A percentile compares a stretch with the other conserved stretches of the same genome.
These are phyloP conservation scores for Phytophthora constricta DNA, from an alignment of 352 stramenopile genomes.

Conservation along the genomic window DNA sequence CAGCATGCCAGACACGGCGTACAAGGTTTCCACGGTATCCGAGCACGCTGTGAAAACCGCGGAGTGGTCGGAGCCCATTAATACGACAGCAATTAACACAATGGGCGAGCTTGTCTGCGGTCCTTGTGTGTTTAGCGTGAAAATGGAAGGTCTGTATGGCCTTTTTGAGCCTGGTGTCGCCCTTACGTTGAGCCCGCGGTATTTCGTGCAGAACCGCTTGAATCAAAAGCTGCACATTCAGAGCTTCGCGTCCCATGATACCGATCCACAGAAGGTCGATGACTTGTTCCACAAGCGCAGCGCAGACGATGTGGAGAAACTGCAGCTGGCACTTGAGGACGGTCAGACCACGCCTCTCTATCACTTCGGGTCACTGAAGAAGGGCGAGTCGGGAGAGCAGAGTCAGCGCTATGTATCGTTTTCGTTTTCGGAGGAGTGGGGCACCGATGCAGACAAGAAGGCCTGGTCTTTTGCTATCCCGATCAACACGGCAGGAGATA, in stretches of 20 bases:
- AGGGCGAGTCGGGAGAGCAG: constrained; percentile 58
- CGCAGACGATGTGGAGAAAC: constrained; percentile 60
- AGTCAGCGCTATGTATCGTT: constrained; percentile 84
- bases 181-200: constrained; percentile 81
- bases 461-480: constrained; percentile 85
- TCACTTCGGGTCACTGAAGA: constrained; percentile 82
- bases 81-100: constrained; percentile 88
- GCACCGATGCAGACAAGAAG: constrained; percentile 48
- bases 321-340: constrained; percentile 56
- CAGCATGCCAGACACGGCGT: constrained; percentile 59
- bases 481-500: constrained; percentile 77
- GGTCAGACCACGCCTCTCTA: constrained; percentile 78
- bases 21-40: constrained; percentile 51
- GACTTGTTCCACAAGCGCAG: constrained; percentile 77
- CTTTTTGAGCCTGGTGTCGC: constrained; percentile 78
- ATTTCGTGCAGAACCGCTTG: constrained; percentile 86
- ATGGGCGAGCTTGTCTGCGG: constrained; percentile 79
- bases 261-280: constrained; percentile 65
- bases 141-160: constrained; percentile 85
- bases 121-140: constrained; percentile 77
- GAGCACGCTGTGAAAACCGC: constrained; percentile 71
- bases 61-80: constrained; percentile 84
- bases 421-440: constrained; percentile 76
- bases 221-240: constrained; percentile 83
- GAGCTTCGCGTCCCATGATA: constrained; percentile 71